These are phyloP conservation scores for Nannizzia gypsea DNA, from an alignment of 2,329 filamentous ascomycete genomes.

Conservation along the genomic window DNA sequence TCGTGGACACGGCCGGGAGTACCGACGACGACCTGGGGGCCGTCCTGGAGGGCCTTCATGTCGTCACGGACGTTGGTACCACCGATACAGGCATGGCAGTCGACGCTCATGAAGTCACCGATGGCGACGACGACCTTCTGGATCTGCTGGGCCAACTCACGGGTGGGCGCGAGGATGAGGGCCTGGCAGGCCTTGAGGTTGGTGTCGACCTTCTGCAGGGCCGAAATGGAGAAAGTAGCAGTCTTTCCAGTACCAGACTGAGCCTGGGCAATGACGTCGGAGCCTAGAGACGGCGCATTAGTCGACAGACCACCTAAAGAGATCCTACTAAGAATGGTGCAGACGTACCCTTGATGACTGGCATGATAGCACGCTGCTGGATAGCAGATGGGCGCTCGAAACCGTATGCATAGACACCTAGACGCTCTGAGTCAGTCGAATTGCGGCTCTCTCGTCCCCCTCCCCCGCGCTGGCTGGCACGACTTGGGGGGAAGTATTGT, in stretches of 20 bases:
- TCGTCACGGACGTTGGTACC: constrained; percentile 97
- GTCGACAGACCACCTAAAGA: not conserved
- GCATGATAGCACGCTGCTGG: constrained; percentile 99
- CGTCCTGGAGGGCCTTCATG: constrained; percentile 93
- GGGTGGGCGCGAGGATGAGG: constrained; percentile 86
- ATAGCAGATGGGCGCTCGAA: constrained; percentile 99
- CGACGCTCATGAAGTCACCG: constrained; percentile 99
- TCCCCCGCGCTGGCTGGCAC: not conserved
- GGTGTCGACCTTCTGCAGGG: constrained; percentile 96
- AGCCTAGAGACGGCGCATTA: constrained; percentile 44
- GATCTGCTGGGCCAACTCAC: constrained; percentile 94
- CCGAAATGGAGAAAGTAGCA: constrained; percentile 97
- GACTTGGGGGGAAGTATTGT: too few relatives aligned
- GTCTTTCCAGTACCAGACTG: constrained; percentile 99
- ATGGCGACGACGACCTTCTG: constrained; percentile 98
- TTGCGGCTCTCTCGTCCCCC: constrained; percentile 14
- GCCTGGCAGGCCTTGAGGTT: constrained; percentile 95
- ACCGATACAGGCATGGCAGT: constrained; percentile 97
- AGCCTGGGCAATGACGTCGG: constrained; percentile 98
- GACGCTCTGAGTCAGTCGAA: constrained; percentile 14
- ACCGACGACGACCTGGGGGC: constrained; percentile 93
- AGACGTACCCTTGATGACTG: constrained; percentile 90
- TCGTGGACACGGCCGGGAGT: constrained; percentile 93
- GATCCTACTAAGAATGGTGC: not conserved
- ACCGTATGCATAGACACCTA: constrained; percentile 96